Evolutionary conservation across 306 rosid species (phyloP).

Genomic region (Leucaena leucocephala): DNA sequence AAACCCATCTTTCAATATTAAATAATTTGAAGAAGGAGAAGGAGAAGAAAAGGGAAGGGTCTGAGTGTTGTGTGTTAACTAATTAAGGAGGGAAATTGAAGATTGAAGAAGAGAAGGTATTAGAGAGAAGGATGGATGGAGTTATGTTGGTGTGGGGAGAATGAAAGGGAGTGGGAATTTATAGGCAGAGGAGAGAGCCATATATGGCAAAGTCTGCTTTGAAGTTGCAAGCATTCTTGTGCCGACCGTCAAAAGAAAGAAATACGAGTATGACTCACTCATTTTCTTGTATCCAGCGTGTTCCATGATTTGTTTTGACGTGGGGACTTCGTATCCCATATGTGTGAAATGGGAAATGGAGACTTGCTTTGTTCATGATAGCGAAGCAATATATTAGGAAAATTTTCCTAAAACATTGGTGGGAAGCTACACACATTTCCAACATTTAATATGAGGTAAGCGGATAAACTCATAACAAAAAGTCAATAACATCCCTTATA

Average conservation of each 20-base stretch:
- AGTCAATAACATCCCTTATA: too few relatives aligned
- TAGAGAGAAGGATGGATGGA: neutral
- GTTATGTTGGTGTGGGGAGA: too few relatives aligned
- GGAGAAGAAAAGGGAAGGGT: neutral
- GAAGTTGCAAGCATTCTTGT: neutral
- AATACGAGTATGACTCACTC: neutral
- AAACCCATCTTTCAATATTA: neutral
- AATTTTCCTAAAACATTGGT: too few relatives aligned
- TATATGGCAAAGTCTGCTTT: neutral
- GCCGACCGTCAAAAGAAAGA: neutral
- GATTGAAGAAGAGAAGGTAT: neutral
- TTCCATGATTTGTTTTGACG: neutral
- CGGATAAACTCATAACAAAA: too few relatives aligned
- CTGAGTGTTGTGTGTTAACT: too few relatives aligned
- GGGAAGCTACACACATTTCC: too few relatives aligned
- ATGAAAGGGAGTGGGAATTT: neutral
- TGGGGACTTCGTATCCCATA: too few relatives aligned
- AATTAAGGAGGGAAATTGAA: neutral
- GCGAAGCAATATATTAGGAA: too few relatives aligned
- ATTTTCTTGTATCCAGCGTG: neutral
- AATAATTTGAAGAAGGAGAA: neutral
- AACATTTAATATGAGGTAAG: too few relatives aligned
- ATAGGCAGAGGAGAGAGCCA: neutral
- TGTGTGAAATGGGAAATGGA: too few relatives aligned
- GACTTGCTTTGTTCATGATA: too few relatives aligned